Base-by-base conservation (phyloP, 768 basidiomycete genomes). In the Trametes gibbosa region DNA sequence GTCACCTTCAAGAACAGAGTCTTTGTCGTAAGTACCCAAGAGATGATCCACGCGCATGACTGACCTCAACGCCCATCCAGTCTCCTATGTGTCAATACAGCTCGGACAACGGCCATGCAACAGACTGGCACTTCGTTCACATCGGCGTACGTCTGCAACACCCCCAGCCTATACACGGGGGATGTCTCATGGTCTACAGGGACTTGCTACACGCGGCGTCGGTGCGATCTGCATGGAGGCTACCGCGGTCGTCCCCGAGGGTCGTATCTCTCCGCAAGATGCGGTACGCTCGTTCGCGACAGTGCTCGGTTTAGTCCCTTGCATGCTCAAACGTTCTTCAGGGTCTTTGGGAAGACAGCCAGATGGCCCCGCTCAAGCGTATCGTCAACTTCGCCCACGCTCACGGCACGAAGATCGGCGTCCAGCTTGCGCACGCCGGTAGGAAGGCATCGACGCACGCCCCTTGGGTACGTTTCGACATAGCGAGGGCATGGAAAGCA, bases 1-100 rank as follows among this genome's bases (percentile, higher is more conserved):
- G 71, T 83, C 1, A 78, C 76, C 6, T 89, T 94, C 77, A 87
- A 88, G 70, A 92, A 93, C 70, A 75, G 90, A 53, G 82, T 89
- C 40, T 89, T 82, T 63, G 86, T 85, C 52, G 86, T 85, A 65
- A 37, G 25, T 45, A 2, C 13, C 12, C 12, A 5, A 7, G 21
- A 50, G 10, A 25, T 45, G 1, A 1, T 21, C 27, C 21, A 19
- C n/a, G 14, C 8, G 12, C 23, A 40, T 13, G 21, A 23, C 17
- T 39, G 37, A 39, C 10, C 13, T 24, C 12, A 14, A n/a, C n/a
- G n/a, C 13, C 57, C 52, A 27, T 50, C 43, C 61, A 86, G 85
- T 75, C 88, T 12, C 89, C 88, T 2, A 92, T 92, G 90, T 92
- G 91, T 70, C 85, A 87, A 71, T 94, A 93, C 73, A 87, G 85